phyloP scores from a whole-genome alignment of 2,329 filamentous ascomycete species.

The Hymenoscyphus albidus region DNA sequence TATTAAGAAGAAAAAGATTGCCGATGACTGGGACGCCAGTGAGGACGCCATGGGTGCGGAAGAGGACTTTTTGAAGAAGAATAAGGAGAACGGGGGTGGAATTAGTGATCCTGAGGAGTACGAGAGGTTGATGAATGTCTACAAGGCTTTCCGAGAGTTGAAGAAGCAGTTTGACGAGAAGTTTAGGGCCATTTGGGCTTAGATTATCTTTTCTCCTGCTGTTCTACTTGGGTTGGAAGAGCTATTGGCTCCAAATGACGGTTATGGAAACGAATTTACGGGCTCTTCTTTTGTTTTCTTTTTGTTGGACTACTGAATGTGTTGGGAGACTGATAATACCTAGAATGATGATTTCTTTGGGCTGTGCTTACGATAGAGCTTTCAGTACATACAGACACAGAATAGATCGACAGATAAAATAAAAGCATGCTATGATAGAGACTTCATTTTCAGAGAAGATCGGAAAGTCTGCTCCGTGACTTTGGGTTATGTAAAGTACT shows the following conservation, averaged over 20 bases:
- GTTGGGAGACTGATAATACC: too few relatives aligned
- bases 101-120: constrained; percentile 39
- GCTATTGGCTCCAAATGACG: background rate
- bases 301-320: background rate
- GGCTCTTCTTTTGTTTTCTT: background rate
- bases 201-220: constrained; percentile 7
- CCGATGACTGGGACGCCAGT: constrained; percentile 48
- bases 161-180: constrained; percentile 60
- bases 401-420: too few relatives aligned
- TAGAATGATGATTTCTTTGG: too few relatives aligned
- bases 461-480: too few relatives aligned
- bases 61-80: constrained; percentile 32
- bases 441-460: too few relatives aligned
- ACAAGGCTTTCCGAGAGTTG: constrained; percentile 55
- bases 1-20: constrained; percentile 36
- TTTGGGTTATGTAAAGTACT: too few relatives aligned
- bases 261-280: background rate
- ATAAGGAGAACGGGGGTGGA: constrained; percentile 34
- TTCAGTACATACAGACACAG: too few relatives aligned
- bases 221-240: background rate
- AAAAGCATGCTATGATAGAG: too few relatives aligned
- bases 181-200: constrained; percentile 42
- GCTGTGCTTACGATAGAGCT: too few relatives aligned
- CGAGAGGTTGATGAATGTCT: constrained; percentile 50
- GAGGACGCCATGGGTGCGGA: constrained; percentile 39